These are phyloP conservation scores for Neurospora terricola DNA, from an alignment of 495 filamentous ascomycete species.

Conservation along the genomic window DNA sequence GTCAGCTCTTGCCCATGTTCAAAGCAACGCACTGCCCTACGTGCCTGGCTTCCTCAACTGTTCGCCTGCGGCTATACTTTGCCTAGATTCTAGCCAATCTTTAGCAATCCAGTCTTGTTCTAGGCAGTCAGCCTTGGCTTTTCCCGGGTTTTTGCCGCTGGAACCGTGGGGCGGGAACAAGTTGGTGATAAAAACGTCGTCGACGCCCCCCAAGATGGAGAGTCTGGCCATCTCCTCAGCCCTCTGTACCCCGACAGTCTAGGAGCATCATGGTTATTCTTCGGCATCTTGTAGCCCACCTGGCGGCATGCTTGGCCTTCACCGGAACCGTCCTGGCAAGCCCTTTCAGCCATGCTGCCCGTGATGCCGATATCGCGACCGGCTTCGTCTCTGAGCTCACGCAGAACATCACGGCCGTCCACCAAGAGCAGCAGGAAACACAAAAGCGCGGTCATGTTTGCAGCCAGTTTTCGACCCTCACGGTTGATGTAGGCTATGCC, in stretches of 20 bases:
- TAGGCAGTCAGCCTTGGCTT: background rate
- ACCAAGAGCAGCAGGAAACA: background rate
- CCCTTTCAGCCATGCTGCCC: background rate
- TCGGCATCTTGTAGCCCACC: background rate
- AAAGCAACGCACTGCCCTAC: background rate
- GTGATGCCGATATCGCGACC: constrained; percentile 7
- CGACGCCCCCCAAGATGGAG: background rate
- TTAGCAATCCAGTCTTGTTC: background rate
- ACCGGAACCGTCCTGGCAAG: background rate
- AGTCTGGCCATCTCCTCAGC: background rate
- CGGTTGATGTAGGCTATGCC: constrained; percentile 31
- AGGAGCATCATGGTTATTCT: background rate
- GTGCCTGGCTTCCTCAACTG: background rate
- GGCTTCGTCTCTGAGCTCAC: constrained; percentile 15
- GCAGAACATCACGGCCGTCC: constrained; percentile 9
- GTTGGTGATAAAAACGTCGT: background rate
- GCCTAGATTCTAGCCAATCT: background rate
- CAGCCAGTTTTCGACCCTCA: constrained; percentile 3
- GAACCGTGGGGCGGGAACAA: background rate
- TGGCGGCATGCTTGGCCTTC: background rate
- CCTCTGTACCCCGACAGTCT: background rate
- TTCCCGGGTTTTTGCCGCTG: background rate
- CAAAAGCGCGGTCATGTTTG: constrained; percentile 9
- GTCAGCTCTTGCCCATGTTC: too few species aligned
- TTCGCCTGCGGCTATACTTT: background rate